phyloP scores from a whole-genome alignment of 441 rosid genomes.

The Melastoma candidum region DNA sequence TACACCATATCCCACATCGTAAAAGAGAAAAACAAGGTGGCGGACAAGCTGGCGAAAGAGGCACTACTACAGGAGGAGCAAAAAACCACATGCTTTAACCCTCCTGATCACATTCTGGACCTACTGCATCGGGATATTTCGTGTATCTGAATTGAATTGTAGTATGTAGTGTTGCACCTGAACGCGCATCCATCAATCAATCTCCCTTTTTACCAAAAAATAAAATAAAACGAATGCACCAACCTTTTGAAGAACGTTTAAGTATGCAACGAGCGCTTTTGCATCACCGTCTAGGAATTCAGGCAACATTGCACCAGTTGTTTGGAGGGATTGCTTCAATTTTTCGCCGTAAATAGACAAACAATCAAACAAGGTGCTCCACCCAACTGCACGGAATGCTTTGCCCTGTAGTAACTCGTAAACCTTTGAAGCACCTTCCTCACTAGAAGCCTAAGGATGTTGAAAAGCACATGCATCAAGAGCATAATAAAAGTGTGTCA shows the following conservation, averaged over 20 bases:
- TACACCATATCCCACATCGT: too few relatives aligned
- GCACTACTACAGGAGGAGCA: too few relatives aligned
- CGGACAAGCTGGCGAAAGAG: too few relatives aligned
- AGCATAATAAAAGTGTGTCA: conserved; percentile 4
- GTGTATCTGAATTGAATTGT: too few relatives aligned
- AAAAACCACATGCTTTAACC: too few relatives aligned
- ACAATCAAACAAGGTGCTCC: conserved; percentile 91
- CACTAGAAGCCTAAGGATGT: conserved; percentile 68
- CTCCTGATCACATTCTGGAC: too few relatives aligned
- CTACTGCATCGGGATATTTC: too few relatives aligned
- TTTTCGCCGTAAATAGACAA: conserved; percentile 77
- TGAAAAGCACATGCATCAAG: background rate
- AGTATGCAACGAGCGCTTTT: conserved; percentile 93
- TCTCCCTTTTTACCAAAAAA: background rate
- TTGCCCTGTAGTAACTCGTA: conserved; percentile 86
- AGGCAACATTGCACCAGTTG: conserved; percentile 82
- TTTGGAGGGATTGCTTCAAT: conserved; percentile 83
- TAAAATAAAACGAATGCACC: background rate
- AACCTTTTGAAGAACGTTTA: conserved; percentile 94
- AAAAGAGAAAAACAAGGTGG: too few relatives aligned
- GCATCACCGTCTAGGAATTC: conserved; percentile 97
- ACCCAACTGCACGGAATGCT: conserved; percentile 85
- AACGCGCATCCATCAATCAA: too few relatives aligned
- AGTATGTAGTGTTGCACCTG: too few relatives aligned
- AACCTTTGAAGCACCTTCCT: conserved; percentile 93